A percentile compares a stretch with the other conserved stretches of the same genome.
Conservation (phyloP, 805 yeast genomes). For the Diddensiella transvaalensis region DNA sequence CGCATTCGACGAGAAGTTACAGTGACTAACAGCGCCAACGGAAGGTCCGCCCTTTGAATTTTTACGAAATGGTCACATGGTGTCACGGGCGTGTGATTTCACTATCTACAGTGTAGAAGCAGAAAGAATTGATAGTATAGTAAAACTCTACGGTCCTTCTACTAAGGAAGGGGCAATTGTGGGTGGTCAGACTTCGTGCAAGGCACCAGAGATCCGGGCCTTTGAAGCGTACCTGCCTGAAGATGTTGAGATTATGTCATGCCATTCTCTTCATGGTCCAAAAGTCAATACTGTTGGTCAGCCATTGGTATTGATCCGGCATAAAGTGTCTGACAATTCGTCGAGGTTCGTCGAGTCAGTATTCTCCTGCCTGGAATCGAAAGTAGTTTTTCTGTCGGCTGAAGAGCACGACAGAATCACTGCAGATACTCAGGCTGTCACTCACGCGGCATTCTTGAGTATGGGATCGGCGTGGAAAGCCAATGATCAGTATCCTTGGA, state of each 20-base stretch:
- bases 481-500: constrained; percentile 85
- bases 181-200: constrained; percentile 98
- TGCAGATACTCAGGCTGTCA: constrained; percentile 97
- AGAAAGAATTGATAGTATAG: constrained; percentile 71
- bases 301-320: constrained; percentile 82
- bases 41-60: constrained; percentile 43
- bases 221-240: constrained; percentile 70
- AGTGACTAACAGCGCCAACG: constrained; percentile 65
- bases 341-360: constrained; percentile 59
- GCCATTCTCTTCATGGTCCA: constrained; percentile 96
- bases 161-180: constrained; percentile 85
- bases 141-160: constrained; percentile 71
- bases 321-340: constrained; percentile 56
- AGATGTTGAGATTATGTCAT: constrained; percentile 78
- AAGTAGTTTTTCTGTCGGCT: constrained; percentile 73
- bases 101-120: constrained; percentile 93
- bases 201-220: constrained; percentile 82
- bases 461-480: constrained; percentile 97
- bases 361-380: constrained; percentile 72
- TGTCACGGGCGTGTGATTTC: constrained; percentile 77
- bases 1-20: not conserved
- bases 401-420: constrained; percentile 90
- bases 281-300: constrained; percentile 84
- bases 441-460: constrained; percentile 93
- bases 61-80: constrained; percentile 75